Percentiles rank a stretch among this genome's conserved stretches.
These are phyloP conservation scores for Boehmeria nivea DNA, from an alignment of 306 rosid genomes.

Conservation along the genomic window DNA sequence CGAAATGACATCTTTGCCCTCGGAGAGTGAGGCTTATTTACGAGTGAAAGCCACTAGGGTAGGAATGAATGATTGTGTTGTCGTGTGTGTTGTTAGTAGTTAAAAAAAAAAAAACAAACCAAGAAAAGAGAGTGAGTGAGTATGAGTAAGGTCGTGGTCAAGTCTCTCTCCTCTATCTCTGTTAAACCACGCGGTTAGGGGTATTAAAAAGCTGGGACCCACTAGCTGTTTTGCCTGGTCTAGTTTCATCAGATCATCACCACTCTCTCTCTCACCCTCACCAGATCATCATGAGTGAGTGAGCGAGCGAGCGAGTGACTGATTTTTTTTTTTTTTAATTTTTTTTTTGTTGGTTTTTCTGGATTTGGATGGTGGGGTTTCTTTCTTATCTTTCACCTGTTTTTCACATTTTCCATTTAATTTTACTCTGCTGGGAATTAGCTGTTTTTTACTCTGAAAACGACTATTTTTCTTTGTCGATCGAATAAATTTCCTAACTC, in stretches of 20 bases:
- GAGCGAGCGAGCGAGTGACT: background rate
- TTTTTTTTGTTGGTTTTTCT: too few relatives aligned
- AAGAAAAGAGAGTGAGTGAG: background rate
- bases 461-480: background rate
- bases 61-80: too few relatives aligned
- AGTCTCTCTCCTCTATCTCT: constrained; percentile 11
- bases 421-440: background rate
- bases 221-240: constrained; percentile 54
- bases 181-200: constrained; percentile 18
- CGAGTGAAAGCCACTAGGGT: constrained; percentile 16
- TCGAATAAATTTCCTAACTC: background rate
- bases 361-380: background rate
- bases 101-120: too few relatives aligned
- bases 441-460: background rate
- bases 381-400: background rate
- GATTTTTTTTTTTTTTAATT: too few relatives aligned
- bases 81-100: too few relatives aligned
- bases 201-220: constrained; percentile 48
- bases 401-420: background rate
- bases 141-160: background rate
- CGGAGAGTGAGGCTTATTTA: background rate
- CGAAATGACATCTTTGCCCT: constrained; percentile 35
- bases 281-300: constrained; percentile 27
- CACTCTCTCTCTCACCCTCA: background rate
- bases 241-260: constrained; percentile 26